These are phyloP conservation scores for Keqinozyma sinolaborantium DNA, from an alignment of 1,139 yeast genomes.

Conservation along the genomic window DNA sequence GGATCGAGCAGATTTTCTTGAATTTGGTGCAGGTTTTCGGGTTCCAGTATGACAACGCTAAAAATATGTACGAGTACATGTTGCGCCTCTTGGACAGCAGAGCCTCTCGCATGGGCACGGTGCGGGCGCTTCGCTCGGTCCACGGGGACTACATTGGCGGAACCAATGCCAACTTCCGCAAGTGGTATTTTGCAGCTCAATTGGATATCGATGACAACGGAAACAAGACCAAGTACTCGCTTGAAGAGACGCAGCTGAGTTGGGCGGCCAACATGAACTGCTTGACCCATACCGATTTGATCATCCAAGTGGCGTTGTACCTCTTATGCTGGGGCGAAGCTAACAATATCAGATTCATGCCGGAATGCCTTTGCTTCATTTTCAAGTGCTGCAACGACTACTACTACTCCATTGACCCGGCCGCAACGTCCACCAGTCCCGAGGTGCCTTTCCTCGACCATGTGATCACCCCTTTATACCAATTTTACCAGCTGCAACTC, in stretches of 20 bases:
- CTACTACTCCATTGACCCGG: conserved; percentile 44
- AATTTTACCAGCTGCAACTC: conserved; percentile 56
- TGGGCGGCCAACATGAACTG: conserved; percentile 64
- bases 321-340: conserved; percentile 89
- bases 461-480: conserved; percentile 72
- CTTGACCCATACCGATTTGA: conserved; percentile 50
- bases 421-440: conserved; percentile 15
- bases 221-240: conserved; percentile 45
- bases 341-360: conserved; percentile 76
- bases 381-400: conserved; percentile 75
- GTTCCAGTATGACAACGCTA: conserved; percentile 59
- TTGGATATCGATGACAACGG: conserved; percentile 79
- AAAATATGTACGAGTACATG: conserved; percentile 64
- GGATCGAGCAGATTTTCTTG: conserved; percentile 55
- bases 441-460: conserved; percentile 52
- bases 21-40: conserved; percentile 58
- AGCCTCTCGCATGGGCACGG: conserved; percentile 59
- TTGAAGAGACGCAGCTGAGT: conserved; percentile 75
- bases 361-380: conserved; percentile 80
- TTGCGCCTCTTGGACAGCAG: conserved; percentile 64
- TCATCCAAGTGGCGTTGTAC: conserved; percentile 66
- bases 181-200: conserved; percentile 96
- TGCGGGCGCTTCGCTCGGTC: conserved; percentile 51
- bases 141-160: conserved; percentile 89
- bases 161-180: conserved; percentile 82